Base-by-base conservation (phyloP, 371 early-diverging fungal species). In the Lichtheimia ramosa region DNA sequence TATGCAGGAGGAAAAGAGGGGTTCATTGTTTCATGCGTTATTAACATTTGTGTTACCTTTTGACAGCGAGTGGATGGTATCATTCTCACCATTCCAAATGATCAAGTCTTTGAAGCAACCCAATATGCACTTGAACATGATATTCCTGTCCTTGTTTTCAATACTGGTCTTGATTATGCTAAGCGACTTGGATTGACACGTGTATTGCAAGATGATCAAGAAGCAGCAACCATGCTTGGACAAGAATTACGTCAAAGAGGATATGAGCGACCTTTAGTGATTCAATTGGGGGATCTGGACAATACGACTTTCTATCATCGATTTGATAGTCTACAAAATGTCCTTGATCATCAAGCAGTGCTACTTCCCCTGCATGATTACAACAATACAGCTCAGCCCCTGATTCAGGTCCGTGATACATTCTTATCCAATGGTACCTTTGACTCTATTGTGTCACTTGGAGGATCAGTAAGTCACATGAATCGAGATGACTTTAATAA, bases 141-240 rank as follows among this genome's bases (percentile, higher is more conserved):
- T 0, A 43, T 79, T 42, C 82, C 82, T 16, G 68, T 82, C 12
- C 71, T 82, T 13, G 78, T 79, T 3, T 69, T 74, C 39, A 79
- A 82, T 53, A 66, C 74, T 0, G 82, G 82, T 0, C 54, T 66
- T 8, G 63, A 73, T 18, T 73, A 68, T 39, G 82, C 82, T 2
- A 51, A 42, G 23, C 51, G 63, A 20, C 60, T 75, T 3, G 73
- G 74, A 13, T 48, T 77, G 4, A 58, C 80, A 24, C 52, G 80
- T 0, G 74, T 82, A 8, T 52, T 82, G 12, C 80, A 79, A 63
- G 67, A 75, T 28, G 75, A 82, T 46, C 48, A 68, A 0, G 67
- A 64, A 18, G 74, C 78, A 2, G 80, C 75, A 5, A 56, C 63
- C 14, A 52, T 69, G 40, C 51, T 82, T 6, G 82, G 78, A 13